Percentiles rank a stretch among this genome's conserved stretches.
Evolutionary conservation across 2,329 filamentous ascomycete species (phyloP).

Genomic region (Penicillium frequentans): DNA sequence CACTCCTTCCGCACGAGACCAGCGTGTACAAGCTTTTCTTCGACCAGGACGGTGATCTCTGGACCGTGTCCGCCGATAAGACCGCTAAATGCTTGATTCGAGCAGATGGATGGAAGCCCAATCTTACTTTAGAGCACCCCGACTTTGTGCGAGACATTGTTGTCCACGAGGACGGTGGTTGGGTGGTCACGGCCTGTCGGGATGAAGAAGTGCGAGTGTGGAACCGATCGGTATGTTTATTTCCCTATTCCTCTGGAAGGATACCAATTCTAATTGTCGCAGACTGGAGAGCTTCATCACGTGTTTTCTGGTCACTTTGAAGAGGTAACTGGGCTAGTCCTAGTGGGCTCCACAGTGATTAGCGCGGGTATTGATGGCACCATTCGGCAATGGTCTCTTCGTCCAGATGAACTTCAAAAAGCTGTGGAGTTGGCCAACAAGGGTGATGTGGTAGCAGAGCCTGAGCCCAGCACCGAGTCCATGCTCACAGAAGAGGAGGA

Average conservation of each 20-base stretch:
- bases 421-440: slow-evolving; percentile 52
- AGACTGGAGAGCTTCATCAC: slow-evolving; percentile 71
- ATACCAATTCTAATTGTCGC: slow-evolving; percentile 29
- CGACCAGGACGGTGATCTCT: slow-evolving; percentile 71
- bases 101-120: slow-evolving; percentile 65
- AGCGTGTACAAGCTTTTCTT: slow-evolving; percentile 82
- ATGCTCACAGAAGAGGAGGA: slow-evolving; percentile 85
- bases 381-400: slow-evolving; percentile 78
- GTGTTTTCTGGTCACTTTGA: slow-evolving; percentile 84
- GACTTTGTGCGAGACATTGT: slow-evolving; percentile 87
- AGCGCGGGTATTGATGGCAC: slow-evolving; percentile 92
- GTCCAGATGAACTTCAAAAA: slow-evolving; percentile 59
- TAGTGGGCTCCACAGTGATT: slow-evolving; percentile 62
- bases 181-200: slow-evolving; percentile 83
- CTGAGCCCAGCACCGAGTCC: slow-evolving; percentile 49
- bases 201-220: slow-evolving; percentile 92
- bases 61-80: slow-evolving; percentile 92
- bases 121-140: slow-evolving; percentile 74
- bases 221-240: slow-evolving; percentile 59
- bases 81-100: slow-evolving; percentile 78
- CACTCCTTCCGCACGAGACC: slow-evolving; percentile 81
- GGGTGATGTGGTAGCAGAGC: slow-evolving; percentile 43
- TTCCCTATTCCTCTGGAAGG: not conserved
- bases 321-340: slow-evolving; percentile 78
- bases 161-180: slow-evolving; percentile 66